Base-by-base conservation (phyloP, 768 basidiomycete species). In the Mrakia hoshinonis region DNA sequence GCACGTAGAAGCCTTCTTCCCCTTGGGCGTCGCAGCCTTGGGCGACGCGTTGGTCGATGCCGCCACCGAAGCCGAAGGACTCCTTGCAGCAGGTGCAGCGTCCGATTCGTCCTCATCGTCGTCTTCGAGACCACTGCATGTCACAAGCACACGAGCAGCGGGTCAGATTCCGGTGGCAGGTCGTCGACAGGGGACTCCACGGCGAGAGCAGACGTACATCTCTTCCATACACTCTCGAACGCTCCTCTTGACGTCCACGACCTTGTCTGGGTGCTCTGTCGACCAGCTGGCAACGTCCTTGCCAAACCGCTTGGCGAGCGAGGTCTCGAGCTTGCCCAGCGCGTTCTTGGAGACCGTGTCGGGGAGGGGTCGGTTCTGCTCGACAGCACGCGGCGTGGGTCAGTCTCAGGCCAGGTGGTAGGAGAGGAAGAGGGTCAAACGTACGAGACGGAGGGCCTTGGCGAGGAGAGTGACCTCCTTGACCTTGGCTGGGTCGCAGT, bases 401-500 rank as follows among this genome's bases (percentile, higher is more conserved):
- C 22, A 55, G 52, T 26, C 82, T 1, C 81, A 26, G 51, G 20
- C n/a, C n/a, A 13, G 22, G 12, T 26, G 39, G 29, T 4, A 38
- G 22, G 61, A n/a, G n/a, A n/a, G 29, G 63, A 65, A n/a, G 74
- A 64, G 29, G 5, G 20, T 13, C 18, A 3, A 12, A 20, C 76
- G 62, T 51, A 91, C 89, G 12, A 46, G 3, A 24, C 67, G 47
- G 34, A 73, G 39, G 2, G 49, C 51, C 4, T 60, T 46, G 34
- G 67, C 24, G 11, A 68, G 63, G 36, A 73, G 67, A 26, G 61
- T 39, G n/a, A 67, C 34, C 69, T 81, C 78, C 70, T 81, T 82
- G 39, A 92, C 77, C 77, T 74, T 88, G 86, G 24, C 88, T 75
- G 86, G 84, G 47, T 89, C 87, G 73, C 89, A 89, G 0, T 87